Base-by-base conservation (phyloP, 2,329 filamentous ascomycete species). In the Helicocarpus griseus region DNA sequence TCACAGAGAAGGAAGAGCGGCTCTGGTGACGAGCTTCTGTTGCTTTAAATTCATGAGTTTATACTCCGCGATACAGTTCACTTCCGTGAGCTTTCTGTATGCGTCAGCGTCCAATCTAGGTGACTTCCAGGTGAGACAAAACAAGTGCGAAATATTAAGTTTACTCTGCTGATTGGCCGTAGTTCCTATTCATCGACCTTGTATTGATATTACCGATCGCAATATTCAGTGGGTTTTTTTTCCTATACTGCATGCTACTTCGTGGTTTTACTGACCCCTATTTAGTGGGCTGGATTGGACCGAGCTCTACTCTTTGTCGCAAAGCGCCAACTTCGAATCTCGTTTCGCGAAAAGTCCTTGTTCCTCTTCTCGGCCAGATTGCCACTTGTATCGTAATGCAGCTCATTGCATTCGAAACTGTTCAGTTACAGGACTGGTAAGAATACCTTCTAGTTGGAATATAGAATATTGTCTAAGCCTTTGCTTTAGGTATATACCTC, bases 21-120 rank as follows among this genome's bases (percentile, higher is more conserved):
- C 94, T 31, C 78, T 98, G 31, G 90, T 97, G n/a, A 98, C 93
- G 11, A 95, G 89, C 69, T 98, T 98, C 73, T 94, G 88, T 73
- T 98, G 93, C 73, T 98, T 98, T 79, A 98, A 97, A 74, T 98
- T 95, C 71, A 98, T 98, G 94, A 94, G 87, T 61, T 72, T 98
- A 58, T 98, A 98, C 74, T 97, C 90, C 2, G 91, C 93, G n/a
- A 98, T 98, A 58, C 93, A 98, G 68, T 98, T 98, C 73, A 95
- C 89, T 6, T 89, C 88, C 0, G 94, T 98, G 63, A 95, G 87
- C 77, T 96, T 98, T 65, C 78, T 98, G 14, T 98, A 98, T 68
- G 87, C 89, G 5, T 89, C 84, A 6, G 94, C 87, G 9, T 95
- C 88, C 7, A 98, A 98, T 65, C 75, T 98, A 5, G 94, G 93